Conservation (phyloP, 352 stramenopile species). For the Globisporangium irregulare region DNA sequence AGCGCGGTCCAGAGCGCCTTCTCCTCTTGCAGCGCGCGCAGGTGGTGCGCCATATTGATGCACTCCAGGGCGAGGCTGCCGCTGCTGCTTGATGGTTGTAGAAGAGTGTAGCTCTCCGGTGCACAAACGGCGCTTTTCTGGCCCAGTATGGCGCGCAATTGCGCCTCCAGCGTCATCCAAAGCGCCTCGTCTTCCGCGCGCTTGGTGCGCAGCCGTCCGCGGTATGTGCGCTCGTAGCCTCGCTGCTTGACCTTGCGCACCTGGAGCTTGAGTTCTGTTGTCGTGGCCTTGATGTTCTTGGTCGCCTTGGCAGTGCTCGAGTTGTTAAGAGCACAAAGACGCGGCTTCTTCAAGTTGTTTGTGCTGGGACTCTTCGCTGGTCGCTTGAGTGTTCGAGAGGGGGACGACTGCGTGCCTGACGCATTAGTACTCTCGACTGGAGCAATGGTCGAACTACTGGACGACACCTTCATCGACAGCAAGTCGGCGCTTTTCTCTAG, state of each 20-base stretch:
- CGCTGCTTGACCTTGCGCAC: constrained; percentile 14
- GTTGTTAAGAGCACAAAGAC: not conserved
- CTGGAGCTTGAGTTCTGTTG: not conserved
- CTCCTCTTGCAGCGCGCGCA: not conserved
- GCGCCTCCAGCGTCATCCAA: constrained; percentile 8
- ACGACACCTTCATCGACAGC: not conserved
- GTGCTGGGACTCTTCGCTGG: not conserved
- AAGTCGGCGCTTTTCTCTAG: constrained; percentile 1
- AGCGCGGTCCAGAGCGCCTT: not conserved
- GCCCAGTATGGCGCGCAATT: constrained; percentile 3
- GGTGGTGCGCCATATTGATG: constrained; percentile 2
- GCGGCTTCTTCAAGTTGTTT: not conserved
- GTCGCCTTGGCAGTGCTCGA: not conserved
- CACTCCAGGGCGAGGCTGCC: not conserved
- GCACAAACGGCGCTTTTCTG: not conserved
- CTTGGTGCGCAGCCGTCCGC: constrained; percentile 7
- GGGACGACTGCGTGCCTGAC: not conserved
- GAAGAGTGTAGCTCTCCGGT: not conserved
- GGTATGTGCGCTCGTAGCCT: constrained; percentile 17
- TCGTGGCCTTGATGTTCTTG: not conserved
- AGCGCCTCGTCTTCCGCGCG: not conserved
- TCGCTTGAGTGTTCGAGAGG: not conserved
- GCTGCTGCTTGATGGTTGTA: not conserved
- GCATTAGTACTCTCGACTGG: not conserved
- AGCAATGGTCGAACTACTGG: not conserved